phyloP scores from a whole-genome alignment of 495 filamentous ascomycete species.

The Penicillium nucicola region DNA sequence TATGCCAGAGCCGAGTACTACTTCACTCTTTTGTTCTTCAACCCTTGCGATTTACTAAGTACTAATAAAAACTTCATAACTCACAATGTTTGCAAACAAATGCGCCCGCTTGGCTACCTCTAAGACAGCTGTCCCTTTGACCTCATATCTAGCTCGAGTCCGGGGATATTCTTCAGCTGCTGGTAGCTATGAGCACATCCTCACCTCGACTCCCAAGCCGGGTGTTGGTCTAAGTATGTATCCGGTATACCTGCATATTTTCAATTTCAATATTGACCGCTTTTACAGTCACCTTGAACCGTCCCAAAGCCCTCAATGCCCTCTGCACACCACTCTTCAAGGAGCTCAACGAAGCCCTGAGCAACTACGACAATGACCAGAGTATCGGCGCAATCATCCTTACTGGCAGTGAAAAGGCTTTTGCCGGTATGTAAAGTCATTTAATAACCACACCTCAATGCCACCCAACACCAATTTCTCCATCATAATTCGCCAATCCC shows the following conservation, averaged over 20 bases:
- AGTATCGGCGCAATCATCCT: slow-evolving; percentile 75
- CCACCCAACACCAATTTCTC: not conserved
- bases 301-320: slow-evolving; percentile 92
- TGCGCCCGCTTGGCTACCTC: slow-evolving; percentile 57
- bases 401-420: slow-evolving; percentile 82
- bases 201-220: slow-evolving; percentile 76
- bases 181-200: slow-evolving; percentile 72
- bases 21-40: not conserved
- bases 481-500: not conserved
- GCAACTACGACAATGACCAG: slow-evolving; percentile 65
- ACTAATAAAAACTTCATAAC: not conserved
- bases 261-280: slow-evolving; percentile 2
- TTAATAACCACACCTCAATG: not conserved
- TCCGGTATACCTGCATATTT: not conserved
- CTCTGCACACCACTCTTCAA: slow-evolving; percentile 81
- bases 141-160: slow-evolving; percentile 47
- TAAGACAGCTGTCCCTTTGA: slow-evolving; percentile 46
- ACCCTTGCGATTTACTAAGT: not conserved
- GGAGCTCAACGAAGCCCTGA: slow-evolving; percentile 84
- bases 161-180: slow-evolving; percentile 54
- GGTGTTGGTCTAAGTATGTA: slow-evolving; percentile 82
- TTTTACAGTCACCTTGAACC: slow-evolving; percentile 80
- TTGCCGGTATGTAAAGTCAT: slow-evolving; percentile 70
- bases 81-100: slow-evolving; percentile 54
- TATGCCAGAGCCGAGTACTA: not conserved